Conservation (phyloP, 2,329 filamentous ascomycete genomes). For the Xylaria sp. region DNA sequence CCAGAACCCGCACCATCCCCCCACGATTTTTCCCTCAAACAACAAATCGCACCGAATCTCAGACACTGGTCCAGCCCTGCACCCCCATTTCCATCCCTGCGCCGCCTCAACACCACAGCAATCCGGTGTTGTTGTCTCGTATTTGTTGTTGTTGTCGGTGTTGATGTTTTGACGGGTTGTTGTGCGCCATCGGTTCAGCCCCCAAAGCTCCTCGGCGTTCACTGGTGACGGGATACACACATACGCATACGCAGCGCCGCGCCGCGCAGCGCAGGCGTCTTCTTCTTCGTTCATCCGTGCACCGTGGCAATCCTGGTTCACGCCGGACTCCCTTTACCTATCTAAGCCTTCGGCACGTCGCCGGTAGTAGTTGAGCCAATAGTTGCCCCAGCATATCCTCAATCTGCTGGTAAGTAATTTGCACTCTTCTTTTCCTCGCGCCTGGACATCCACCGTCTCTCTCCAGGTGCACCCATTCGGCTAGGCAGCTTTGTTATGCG, state of each 20-base stretch:
- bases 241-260: too few relatives aligned
- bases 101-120: neutral
- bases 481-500: conserved; percentile 10
- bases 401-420: conserved; percentile 10
- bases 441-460: conserved; percentile 12
- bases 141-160: neutral
- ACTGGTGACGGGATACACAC: too few relatives aligned
- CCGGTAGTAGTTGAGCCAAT: neutral
- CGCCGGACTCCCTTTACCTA: neutral
- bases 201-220: conserved; percentile 1
- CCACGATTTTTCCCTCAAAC: too few relatives aligned
- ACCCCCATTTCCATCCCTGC: too few relatives aligned
- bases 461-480: conserved; percentile 11
- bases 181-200: neutral
- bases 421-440: conserved; percentile 6
- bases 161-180: neutral
- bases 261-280: too few relatives aligned
- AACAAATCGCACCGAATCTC: too few relatives aligned
- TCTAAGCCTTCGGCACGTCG: neutral
- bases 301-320: neutral
- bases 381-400: neutral
- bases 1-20: neutral
- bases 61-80: too few relatives aligned
- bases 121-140: neutral
- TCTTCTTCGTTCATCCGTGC: neutral